Conservation (phyloP, 495 filamentous ascomycete genomes). For the Penicillium angulare region DNA sequence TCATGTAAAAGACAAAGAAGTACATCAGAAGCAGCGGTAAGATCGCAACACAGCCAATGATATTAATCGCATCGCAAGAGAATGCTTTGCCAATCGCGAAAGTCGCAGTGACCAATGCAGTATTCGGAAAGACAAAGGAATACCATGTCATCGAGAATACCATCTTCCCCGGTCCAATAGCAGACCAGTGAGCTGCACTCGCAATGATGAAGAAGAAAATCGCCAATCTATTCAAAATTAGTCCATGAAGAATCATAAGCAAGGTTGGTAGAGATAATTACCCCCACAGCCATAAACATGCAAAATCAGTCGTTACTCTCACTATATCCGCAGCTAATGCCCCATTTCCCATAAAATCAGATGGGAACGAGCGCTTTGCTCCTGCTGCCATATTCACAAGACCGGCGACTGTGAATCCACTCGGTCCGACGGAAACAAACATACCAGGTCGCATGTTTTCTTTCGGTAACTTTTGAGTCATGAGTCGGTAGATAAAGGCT, state of each 20-base stretch:
- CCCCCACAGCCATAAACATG: conserved; percentile 81
- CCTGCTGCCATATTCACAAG: conserved; percentile 57
- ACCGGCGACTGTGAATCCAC: conserved; percentile 74
- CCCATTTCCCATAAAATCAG: conserved; percentile 60
- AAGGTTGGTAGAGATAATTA: conserved; percentile 17
- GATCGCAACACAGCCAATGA: conserved; percentile 66
- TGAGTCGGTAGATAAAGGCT: conserved; percentile 82
- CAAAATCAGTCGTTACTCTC: conserved; percentile 55
- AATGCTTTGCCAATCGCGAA: conserved; percentile 69
- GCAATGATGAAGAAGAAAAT: conserved; percentile 85
- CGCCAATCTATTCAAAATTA: conserved; percentile 54
- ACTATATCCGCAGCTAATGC: conserved; percentile 53
- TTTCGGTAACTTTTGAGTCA: conserved; percentile 85
- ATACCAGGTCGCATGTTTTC: conserved; percentile 77
- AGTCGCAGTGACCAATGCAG: conserved; percentile 70
- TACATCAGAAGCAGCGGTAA: conserved; percentile 64
- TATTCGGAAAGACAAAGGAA: conserved; percentile 86
- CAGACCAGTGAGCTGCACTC: conserved; percentile 73
- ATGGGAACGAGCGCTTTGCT: conserved; percentile 44
- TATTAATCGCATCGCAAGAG: conserved; percentile 56
- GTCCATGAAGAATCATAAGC: background rate
- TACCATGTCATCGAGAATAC: conserved; percentile 87
- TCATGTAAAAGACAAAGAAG: conserved; percentile 65
- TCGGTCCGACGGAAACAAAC: conserved; percentile 81
- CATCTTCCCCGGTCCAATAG: conserved; percentile 60